Conservation (phyloP, 257 asterid species). For the Solanum microdontum region DNA sequence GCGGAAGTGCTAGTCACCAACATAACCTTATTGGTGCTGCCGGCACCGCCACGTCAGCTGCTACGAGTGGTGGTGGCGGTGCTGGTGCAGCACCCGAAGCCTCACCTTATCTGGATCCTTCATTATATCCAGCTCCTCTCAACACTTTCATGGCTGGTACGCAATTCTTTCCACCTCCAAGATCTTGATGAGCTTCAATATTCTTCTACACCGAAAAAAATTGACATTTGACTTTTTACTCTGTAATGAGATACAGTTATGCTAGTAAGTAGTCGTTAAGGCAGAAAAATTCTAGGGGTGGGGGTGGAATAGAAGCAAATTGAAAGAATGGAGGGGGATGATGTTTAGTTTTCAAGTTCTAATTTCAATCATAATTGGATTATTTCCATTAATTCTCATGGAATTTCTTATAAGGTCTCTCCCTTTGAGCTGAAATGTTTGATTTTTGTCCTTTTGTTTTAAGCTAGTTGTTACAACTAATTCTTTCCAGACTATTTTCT, state of each 20-base stretch:
- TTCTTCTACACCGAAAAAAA: background rate
- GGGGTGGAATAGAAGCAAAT: background rate
- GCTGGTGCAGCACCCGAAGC: constrained; percentile 2
- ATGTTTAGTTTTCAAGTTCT: constrained; percentile 14
- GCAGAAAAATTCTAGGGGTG: background rate
- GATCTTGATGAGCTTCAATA: constrained; percentile 37
- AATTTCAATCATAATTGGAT: constrained; percentile 16
- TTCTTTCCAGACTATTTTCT: background rate
- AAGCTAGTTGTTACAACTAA: background rate
- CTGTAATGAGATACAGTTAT: background rate
- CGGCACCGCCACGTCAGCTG: constrained; percentile 20
- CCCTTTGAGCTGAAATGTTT: background rate
- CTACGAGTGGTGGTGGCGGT: constrained; percentile 13
- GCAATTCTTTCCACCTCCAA: constrained; percentile 95
- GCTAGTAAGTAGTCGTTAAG: background rate
- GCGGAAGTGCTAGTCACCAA: constrained; percentile 62
- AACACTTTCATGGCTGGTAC: constrained; percentile 81
- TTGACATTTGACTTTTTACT: background rate
- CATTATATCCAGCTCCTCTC: constrained; percentile 52
- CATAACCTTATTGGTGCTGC: constrained; percentile 40
- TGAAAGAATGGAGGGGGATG: constrained; percentile 5
- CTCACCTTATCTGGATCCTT: constrained; percentile 45
- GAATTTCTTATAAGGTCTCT: background rate
- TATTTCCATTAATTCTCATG: background rate
- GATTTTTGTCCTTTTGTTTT: background rate